Evolutionary conservation across 2,329 filamentous ascomycete genomes (phyloP).

Genomic region (Onygenales sp.): DNA sequence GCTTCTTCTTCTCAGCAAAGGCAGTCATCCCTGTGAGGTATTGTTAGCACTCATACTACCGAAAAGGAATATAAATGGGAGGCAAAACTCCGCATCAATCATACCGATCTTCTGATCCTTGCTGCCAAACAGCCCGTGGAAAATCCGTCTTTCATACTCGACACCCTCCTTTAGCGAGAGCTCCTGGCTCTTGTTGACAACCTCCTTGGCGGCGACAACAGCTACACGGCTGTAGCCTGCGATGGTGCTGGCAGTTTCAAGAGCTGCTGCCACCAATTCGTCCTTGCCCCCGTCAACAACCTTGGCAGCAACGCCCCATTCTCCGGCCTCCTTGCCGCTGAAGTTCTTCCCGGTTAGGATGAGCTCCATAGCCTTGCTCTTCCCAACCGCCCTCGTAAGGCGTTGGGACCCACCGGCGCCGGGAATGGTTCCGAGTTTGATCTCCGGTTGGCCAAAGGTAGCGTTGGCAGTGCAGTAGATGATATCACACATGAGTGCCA

Average conservation of each 20-base stretch:
- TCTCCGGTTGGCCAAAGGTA: constrained; percentile 93
- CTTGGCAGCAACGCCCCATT: constrained; percentile 83
- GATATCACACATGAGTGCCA: constrained; percentile 96
- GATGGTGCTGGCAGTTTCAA: constrained; percentile 82
- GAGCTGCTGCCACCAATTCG: constrained; percentile 67
- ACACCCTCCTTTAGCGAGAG: constrained; percentile 78
- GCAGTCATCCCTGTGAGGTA: constrained; percentile 61
- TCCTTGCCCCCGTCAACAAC: constrained; percentile 67
- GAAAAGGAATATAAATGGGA: background rate
- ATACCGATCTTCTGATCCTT: constrained; percentile 91
- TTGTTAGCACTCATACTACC: background rate
- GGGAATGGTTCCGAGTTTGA: constrained; percentile 87
- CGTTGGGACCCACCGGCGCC: constrained; percentile 88
- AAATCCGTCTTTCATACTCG: constrained; percentile 87
- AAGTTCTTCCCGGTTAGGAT: constrained; percentile 82
- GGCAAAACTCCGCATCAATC: constrained; percentile 6
- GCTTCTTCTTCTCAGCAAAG: constrained; percentile 89
- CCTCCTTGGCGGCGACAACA: constrained; percentile 85
- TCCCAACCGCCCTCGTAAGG: constrained; percentile 71
- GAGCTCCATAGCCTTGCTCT: constrained; percentile 82
- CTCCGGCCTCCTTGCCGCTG: constrained; percentile 70
- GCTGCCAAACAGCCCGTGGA: constrained; percentile 87
- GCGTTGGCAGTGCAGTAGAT: constrained; percentile 79
- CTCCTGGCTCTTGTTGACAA: constrained; percentile 99
- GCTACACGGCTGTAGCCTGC: constrained; percentile 80